Base-by-base conservation (phyloP, 257 asterid genomes). In the Echites panduratus region DNA sequence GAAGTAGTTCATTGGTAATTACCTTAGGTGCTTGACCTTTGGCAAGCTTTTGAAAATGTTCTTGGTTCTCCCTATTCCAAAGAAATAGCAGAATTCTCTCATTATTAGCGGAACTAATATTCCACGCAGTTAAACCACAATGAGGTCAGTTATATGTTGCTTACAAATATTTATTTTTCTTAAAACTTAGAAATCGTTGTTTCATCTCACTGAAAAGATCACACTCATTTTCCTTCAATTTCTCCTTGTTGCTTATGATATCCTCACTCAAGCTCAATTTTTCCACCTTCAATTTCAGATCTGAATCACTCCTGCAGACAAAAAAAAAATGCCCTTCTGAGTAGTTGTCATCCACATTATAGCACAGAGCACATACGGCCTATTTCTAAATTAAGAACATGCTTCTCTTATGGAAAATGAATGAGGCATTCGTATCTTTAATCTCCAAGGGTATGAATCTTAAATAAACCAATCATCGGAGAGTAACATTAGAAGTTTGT, bases 21-120 rank as follows among this genome's bases (percentile, higher is more conserved):
- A 95, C 99, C 96, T 92, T 95, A 38, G 99, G 98, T 50, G 84
- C 73, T 83, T 95, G 99, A 73, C 2, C 82, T 63, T 88, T 79
- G 22, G 99, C 85, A 77, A 95, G 98, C 76, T 78, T 76, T 80
- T 79, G 85, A 80, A 78, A 90, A 79, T 77, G 90, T 73, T 87
- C 94, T 44, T 87, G 74, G 78, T 92, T 81, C 78, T 85, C 84
- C 93, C 99, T 95, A 79, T 54, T 73, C 47, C 68, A 79, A 71
- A 19, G 22, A 78, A 62, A 17, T 43, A 56, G 9, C 61, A 62
- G 66, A 61, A 14, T 24, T 64, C 62, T 47, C 10, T 9, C 26
- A 68, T 41, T 20, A 68, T 41, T 20, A 68, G 24, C 10, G 13
- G 62, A 61, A 26, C 24, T 20, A 12, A 64, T 19, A 45, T 4